Evolutionary conservation across 345 rosid genomes (phyloP).

Genomic region (Acer yangbiense): DNA sequence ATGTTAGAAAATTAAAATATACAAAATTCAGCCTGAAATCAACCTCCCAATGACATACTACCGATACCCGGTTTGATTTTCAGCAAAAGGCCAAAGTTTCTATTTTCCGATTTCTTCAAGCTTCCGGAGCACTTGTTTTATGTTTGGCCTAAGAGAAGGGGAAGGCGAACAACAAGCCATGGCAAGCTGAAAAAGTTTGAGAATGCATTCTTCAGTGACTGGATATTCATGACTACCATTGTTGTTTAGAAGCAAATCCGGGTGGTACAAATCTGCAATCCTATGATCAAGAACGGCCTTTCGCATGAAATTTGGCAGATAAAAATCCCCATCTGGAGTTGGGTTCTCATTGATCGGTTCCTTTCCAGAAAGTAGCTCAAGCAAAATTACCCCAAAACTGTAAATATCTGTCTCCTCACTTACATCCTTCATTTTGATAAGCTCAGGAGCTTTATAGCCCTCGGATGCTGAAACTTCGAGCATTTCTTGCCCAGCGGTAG

Average conservation of each 20-base stretch:
- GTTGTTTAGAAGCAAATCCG: slow-evolving; percentile 54
- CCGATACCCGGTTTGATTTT: slow-evolving; percentile 15
- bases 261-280: slow-evolving; percentile 63
- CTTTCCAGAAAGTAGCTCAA: slow-evolving; percentile 79
- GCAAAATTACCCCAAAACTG: slow-evolving; percentile 77
- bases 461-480: slow-evolving; percentile 72
- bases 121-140: slow-evolving; percentile 60
- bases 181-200: slow-evolving; percentile 75
- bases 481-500: slow-evolving; percentile 69
- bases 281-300: slow-evolving; percentile 64
- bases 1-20: slow-evolving; percentile 8
- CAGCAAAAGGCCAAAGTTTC: slow-evolving; percentile 8
- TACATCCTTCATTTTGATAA: slow-evolving; percentile 79
- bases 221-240: slow-evolving; percentile 29
- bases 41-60: slow-evolving; percentile 21
- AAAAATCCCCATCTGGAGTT: slow-evolving; percentile 58
- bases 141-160: slow-evolving; percentile 77
- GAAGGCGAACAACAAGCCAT: slow-evolving; percentile 89
- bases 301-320: slow-evolving; percentile 65
- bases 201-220: slow-evolving; percentile 60
- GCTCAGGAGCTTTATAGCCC: slow-evolving; percentile 97
- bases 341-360: slow-evolving; percentile 67
- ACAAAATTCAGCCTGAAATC: slow-evolving; percentile 21
- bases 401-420: slow-evolving; percentile 69
- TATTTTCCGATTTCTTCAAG: slow-evolving; percentile 69